Base-by-base conservation (phyloP, 148 eudicot genomes). In the Salicornia ramosissima region DNA sequence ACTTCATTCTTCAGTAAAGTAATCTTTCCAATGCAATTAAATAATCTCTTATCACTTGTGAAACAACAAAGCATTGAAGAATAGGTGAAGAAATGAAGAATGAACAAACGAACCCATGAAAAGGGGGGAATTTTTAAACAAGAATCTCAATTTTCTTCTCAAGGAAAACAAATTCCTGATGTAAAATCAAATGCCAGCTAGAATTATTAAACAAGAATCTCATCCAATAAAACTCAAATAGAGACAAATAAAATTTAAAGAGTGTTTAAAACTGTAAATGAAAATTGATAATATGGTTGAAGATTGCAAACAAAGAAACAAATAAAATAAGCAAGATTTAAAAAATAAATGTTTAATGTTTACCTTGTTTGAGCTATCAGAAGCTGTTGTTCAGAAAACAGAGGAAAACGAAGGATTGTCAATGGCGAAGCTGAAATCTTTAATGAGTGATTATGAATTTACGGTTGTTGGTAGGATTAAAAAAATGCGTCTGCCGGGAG, bases 401-500 rank as follows among this genome's bases (percentile, higher is more conserved):
- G 3, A 14, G 51, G 4, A 58, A 26, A 55, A 0, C 6, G 16
- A 60, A 36, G 43, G 22, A 6, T 49, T 14, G 50, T 46, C 19
- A 46, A 46, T 46, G 1, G 50, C 0, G 50, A 46, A 0, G 50
- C 50, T 4, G 16, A 45, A 45, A 45, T 45, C 15, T 45, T 11
- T 3, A n/a, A n/a, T n/a, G n/a, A n/a, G n/a, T n/a, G n/a, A n/a
- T n/a, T n/a, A n/a, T n/a, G n/a, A n/a, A n/a, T n/a, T n/a, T n/a
- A n/a, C n/a, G n/a, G n/a, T n/a, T n/a, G n/a, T n/a, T n/a, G n/a
- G n/a, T n/a, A n/a, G n/a, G n/a, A 14, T 4, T 19, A 19, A 0
- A 57, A 10, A 26, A 11, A 22, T 63, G 67, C 50, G 49, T 63
- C 7, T 42, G 67, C 67, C 65, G 51, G 69, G 56, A 45, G 69